Evolutionary conservation across 2,329 filamentous ascomycete genomes (phyloP).

Genomic region (Fonsecaea nubica): DNA sequence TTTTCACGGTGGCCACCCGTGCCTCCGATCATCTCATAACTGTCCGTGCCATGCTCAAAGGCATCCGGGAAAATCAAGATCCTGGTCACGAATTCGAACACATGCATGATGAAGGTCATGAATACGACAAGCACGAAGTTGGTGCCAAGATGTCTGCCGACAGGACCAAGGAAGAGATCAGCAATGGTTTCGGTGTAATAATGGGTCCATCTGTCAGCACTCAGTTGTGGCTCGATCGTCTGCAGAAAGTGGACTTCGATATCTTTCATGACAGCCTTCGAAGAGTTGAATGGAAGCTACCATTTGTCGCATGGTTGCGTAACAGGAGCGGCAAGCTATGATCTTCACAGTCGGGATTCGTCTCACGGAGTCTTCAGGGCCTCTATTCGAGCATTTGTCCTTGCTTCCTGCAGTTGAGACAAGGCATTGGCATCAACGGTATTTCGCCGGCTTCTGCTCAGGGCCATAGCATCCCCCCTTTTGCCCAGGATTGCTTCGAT

Average conservation of each 20-base stretch:
- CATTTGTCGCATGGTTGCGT: constrained; percentile 75
- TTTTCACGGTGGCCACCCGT: constrained; percentile 89
- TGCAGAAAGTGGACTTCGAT: constrained; percentile 86
- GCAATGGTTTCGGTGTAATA: constrained; percentile 71
- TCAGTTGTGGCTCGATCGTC: constrained; percentile 74
- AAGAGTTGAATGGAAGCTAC: constrained; percentile 79
- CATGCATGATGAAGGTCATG: constrained; percentile 73
- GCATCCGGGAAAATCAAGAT: constrained; percentile 73
- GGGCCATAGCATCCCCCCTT: constrained; percentile 59
- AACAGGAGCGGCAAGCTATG: constrained; percentile 62
- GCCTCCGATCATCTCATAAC: constrained; percentile 97
- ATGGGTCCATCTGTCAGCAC: constrained; percentile 77
- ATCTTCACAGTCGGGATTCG: neutral
- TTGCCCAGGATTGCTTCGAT: constrained; percentile 78
- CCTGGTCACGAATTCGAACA: constrained; percentile 91
- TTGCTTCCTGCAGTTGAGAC: constrained; percentile 13
- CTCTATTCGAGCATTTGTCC: constrained; percentile 9
- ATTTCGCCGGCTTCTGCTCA: constrained; percentile 62
- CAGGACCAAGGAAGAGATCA: constrained; percentile 56
- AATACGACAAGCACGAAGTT: constrained; percentile 54
- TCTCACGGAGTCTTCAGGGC: neutral
- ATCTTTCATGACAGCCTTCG: constrained; percentile 70
- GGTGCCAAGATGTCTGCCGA: constrained; percentile 42
- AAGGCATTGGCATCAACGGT: constrained; percentile 53
- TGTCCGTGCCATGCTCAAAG: constrained; percentile 86